These are phyloP conservation scores for Amylostereum chailletii DNA, from an alignment of 1,284 basidiomycete genomes.

Conservation along the genomic window DNA sequence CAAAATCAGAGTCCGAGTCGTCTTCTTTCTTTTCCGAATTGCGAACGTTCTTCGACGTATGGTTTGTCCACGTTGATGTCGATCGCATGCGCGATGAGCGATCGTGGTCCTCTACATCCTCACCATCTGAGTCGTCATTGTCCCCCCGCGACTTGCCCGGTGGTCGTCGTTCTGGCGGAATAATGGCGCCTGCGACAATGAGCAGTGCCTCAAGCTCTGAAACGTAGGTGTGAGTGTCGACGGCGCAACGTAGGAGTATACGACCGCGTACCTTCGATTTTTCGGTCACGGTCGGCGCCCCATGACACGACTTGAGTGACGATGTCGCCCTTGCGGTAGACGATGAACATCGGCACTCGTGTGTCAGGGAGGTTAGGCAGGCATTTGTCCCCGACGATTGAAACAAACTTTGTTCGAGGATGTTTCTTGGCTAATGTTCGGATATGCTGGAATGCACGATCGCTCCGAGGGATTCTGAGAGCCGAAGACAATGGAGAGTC, in stretches of 20 bases:
- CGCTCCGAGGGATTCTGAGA: constrained; percentile 68
- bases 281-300: constrained; percentile 71
- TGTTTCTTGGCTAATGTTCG: constrained; percentile 71
- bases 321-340: constrained; percentile 90
- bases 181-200: constrained; percentile 50
- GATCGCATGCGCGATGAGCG: constrained; percentile 44
- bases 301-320: constrained; percentile 79
- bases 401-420: constrained; percentile 92
- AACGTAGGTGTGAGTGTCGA: not conserved
- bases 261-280: constrained; percentile 60
- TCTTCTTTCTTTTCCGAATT: constrained; percentile 34
- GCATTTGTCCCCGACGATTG: constrained; percentile 92
- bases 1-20: constrained; percentile 70
- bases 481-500: not conserved
- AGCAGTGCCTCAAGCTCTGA: constrained; percentile 67
- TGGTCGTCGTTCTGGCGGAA: constrained; percentile 35
- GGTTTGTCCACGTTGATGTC: constrained; percentile 47
- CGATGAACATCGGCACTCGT: constrained; percentile 85
- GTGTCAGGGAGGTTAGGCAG: constrained; percentile 93
- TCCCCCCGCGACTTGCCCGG: constrained; percentile 21
- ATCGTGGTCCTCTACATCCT: constrained; percentile 36
- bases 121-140: constrained; percentile 29
- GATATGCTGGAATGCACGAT: constrained; percentile 69
- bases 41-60: constrained; percentile 48
- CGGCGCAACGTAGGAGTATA: constrained; percentile 1